Percentiles rank a stretch among this genome's conserved stretches.
phyloP scores from a whole-genome alignment of 108 stramenopile species.

The Parmales sp. region DNA sequence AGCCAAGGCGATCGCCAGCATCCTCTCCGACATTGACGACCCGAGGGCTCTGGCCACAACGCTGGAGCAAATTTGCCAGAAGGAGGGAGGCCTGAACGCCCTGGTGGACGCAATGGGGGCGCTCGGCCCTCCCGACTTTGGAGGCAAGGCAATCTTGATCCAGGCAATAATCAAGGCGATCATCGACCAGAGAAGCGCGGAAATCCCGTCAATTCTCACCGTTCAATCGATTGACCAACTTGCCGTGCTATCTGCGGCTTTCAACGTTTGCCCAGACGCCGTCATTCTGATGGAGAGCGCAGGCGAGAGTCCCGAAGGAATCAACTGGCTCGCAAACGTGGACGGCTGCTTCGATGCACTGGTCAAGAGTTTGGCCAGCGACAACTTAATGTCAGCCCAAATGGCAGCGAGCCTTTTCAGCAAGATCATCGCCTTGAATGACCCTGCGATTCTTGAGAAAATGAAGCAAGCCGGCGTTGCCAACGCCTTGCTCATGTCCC shows the following conservation, averaged over 20 bases:
- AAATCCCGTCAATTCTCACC: too few relatives aligned
- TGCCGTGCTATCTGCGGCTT: background rate
- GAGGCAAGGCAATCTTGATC: background rate
- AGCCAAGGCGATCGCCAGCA: background rate
- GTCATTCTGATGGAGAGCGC: constrained; percentile 9
- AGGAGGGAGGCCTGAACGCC: background rate
- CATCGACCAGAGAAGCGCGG: background rate
- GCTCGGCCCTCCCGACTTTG: constrained; percentile 7
- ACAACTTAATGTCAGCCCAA: background rate
- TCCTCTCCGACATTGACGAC: background rate
- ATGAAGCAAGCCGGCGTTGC: constrained; percentile 2
- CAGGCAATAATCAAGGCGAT: constrained; percentile 2
- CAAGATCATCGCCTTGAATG: background rate
- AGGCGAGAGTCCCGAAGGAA: background rate
- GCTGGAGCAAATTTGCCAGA: background rate
- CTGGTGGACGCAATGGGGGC: background rate
- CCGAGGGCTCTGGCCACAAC: background rate
- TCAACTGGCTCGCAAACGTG: constrained; percentile 3
- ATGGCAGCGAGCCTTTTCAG: background rate
- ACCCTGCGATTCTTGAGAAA: background rate
- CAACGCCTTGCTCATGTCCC: background rate
- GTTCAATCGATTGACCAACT: background rate
- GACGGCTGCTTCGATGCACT: constrained; percentile 11
- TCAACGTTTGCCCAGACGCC: background rate
- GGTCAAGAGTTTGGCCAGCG: background rate